These are phyloP conservation scores for Lactifluus hygrophoroides DNA, from an alignment of 768 basidiomycete genomes.

Conservation along the genomic window DNA sequence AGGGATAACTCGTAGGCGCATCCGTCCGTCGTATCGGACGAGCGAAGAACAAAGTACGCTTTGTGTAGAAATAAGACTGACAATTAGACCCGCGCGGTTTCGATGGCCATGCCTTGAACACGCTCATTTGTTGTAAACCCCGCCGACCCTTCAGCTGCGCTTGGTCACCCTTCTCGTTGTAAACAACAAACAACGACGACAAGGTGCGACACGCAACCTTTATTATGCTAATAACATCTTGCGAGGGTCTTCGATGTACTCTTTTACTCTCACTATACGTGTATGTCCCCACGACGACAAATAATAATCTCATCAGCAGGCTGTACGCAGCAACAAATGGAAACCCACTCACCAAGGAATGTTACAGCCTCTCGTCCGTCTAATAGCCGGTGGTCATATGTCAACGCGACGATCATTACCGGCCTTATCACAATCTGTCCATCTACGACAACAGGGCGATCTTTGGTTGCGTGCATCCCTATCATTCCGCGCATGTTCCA, in stretches of 20 bases:
- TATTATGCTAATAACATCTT: constrained; percentile 32
- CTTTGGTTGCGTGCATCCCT: constrained; percentile 96
- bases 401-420: constrained; percentile 91
- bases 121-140: background rate
- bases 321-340: background rate
- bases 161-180: background rate
- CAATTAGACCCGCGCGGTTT: background rate
- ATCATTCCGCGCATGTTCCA: background rate
- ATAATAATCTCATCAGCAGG: constrained; percentile 2
- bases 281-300: constrained; percentile 9
- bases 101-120: constrained; percentile 7
- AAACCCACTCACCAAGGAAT: constrained; percentile 73
- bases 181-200: background rate
- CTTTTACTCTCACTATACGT: constrained; percentile 39
- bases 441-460: constrained; percentile 81
- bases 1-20: background rate
- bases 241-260: constrained; percentile 46
- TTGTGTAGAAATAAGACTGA: constrained; percentile 1
- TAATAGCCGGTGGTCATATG: constrained; percentile 92
- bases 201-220: background rate
- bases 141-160: background rate
- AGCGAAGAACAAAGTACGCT: constrained; percentile 13
- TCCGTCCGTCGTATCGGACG: background rate
- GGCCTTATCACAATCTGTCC: constrained; percentile 96
- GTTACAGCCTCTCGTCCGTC: constrained; percentile 96